These are phyloP conservation scores for Trichoderma sp. DNA, from an alignment of 2,329 filamentous ascomycete genomes.

Conservation along the genomic window DNA sequence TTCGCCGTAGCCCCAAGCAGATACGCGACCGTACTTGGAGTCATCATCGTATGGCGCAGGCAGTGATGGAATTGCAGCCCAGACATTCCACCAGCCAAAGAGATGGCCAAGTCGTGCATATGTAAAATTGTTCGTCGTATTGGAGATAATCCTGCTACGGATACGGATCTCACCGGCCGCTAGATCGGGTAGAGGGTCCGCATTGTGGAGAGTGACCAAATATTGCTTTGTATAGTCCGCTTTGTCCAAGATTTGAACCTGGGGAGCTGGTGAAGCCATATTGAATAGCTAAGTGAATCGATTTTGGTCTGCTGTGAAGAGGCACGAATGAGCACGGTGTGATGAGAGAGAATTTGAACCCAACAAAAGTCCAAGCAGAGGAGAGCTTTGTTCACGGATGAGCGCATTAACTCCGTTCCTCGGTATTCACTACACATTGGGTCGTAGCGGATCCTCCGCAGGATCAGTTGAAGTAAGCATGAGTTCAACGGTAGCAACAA, in stretches of 20 bases:
- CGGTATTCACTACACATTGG: not conserved
- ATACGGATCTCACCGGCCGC: not conserved
- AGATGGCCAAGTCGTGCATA: not conserved
- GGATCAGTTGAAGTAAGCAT: not conserved
- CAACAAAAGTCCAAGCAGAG: not conserved
- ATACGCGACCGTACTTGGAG: constrained; percentile 5
- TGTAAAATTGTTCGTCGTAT: not conserved
- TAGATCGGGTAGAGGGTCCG: not conserved
- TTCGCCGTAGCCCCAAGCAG: constrained; percentile 5
- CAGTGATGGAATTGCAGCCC: not conserved
- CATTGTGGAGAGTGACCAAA: not conserved
- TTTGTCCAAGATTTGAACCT: constrained; percentile 2
- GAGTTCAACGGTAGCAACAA: not conserved
- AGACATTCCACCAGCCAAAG: constrained; percentile 5
- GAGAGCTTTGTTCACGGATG: not conserved
- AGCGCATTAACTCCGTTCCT: not conserved
- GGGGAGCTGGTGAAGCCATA: not conserved
- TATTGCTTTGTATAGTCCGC: not conserved
- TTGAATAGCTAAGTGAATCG: not conserved
- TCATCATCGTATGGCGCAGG: not conserved
- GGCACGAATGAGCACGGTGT: not conserved
- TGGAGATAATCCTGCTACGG: not conserved
- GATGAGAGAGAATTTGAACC: not conserved
- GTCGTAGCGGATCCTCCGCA: not conserved
- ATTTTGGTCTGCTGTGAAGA: not conserved